Percentiles rank a stretch among this genome's conserved stretches.
Evolutionary conservation across 108 stramenopile genomes (phyloP).

Genomic region (Chaetoceros tenuissimus): DNA sequence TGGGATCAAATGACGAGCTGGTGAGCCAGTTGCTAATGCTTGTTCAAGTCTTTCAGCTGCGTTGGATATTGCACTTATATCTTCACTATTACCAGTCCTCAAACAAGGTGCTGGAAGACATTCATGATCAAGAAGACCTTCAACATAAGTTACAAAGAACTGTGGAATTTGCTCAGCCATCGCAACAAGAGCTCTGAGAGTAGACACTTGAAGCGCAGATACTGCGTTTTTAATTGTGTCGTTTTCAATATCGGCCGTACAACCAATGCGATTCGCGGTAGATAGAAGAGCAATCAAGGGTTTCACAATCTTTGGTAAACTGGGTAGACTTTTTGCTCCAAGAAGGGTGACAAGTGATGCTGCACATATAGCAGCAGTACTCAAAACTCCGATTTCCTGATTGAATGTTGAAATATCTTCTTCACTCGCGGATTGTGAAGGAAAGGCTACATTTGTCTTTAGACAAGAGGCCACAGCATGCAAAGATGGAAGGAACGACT

Average conservation of each 20-base stretch:
- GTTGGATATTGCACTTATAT: constrained; percentile 14
- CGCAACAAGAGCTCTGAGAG: constrained; percentile 35
- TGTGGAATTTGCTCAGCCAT: constrained; percentile 68
- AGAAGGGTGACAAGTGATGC: constrained; percentile 47
- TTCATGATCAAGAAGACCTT: constrained; percentile 32
- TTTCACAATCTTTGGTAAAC: constrained; percentile 53
- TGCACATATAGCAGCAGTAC: constrained; percentile 46
- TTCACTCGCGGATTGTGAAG: background rate
- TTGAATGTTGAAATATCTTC: constrained; percentile 1
- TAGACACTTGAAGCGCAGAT: constrained; percentile 40
- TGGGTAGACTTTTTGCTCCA: constrained; percentile 47
- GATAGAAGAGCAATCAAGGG: constrained; percentile 36
- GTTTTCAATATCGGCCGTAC: constrained; percentile 4
- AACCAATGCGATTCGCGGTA: constrained; percentile 20
- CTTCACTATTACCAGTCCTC: constrained; percentile 6
- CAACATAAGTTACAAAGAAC: constrained; percentile 62
- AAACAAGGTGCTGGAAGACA: constrained; percentile 44
- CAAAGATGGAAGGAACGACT: background rate
- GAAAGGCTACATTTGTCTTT: background rate
- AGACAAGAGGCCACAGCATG: background rate
- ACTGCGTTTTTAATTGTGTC: constrained; percentile 9
- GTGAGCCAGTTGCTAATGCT: constrained; percentile 36
- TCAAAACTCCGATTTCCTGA: constrained; percentile 22
- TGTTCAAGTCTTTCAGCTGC: constrained; percentile 28
- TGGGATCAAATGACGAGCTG: constrained; percentile 58